These are phyloP conservation scores for Knufia fluminis DNA, from an alignment of 2,329 filamentous ascomycete species.

Conservation along the genomic window DNA sequence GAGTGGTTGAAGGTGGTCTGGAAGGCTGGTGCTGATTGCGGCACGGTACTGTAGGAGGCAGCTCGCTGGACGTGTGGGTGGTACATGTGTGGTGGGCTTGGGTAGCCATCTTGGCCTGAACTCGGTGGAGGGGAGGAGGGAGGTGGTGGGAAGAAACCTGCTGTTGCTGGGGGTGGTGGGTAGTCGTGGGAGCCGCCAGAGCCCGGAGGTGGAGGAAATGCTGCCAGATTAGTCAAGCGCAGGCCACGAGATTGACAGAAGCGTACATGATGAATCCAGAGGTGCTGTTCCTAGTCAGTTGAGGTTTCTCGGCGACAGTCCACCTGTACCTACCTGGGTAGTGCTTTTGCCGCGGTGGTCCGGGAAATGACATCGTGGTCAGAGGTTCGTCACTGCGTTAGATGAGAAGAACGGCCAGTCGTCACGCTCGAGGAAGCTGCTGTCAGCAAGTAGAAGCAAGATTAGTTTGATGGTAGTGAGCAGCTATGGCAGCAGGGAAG, in stretches of 20 bases:
- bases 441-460: no score
- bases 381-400: background rate
- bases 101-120: conserved; percentile 10
- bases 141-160: conserved; percentile 18
- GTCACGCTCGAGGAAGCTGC: background rate
- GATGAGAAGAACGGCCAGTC: background rate
- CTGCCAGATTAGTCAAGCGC: conserved; percentile 4
- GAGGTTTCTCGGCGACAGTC: background rate
- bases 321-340: background rate
- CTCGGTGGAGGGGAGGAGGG: conserved; percentile 20
- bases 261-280: background rate
- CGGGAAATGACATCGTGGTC: background rate
- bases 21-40: conserved; percentile 20
- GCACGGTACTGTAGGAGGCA: conserved; percentile 19
- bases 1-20: conserved; percentile 20
- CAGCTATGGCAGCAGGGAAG: background rate
- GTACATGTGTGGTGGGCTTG: conserved; percentile 17
- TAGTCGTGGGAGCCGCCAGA: conserved; percentile 10
- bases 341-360: conserved; percentile 5
- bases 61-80: conserved; percentile 21
- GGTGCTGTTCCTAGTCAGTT: conserved; percentile 4
- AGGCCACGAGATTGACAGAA: background rate
- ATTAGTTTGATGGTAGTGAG: no score
- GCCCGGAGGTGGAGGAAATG: conserved; percentile 24
- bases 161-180: conserved; percentile 20